Evolutionary conservation across 1,139 yeast genomes (phyloP).

Genomic region (Meyerozyma carpophila): DNA sequence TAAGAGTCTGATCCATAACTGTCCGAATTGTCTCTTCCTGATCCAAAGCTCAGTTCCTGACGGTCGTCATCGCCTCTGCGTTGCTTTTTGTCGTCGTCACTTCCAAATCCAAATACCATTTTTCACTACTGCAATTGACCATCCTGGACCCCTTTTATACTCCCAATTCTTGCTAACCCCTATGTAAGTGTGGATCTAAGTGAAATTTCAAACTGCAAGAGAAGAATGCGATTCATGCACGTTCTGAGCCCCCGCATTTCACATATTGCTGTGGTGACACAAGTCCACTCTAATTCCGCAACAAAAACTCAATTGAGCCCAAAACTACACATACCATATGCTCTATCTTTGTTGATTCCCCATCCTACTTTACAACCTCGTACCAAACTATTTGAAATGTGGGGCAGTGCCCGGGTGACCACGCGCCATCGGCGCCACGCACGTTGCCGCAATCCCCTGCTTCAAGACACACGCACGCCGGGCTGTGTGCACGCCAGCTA

Average conservation of each 20-base stretch:
- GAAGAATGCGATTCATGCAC: conserved; percentile 1
- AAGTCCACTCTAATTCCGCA: not conserved
- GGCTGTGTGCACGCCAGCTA: not conserved
- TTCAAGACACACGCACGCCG: not conserved
- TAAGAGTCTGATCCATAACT: conserved; percentile 9
- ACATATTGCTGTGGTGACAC: not conserved
- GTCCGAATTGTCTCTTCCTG: conserved; percentile 11
- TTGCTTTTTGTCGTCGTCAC: conserved; percentile 12
- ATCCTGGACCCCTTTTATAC: not conserved
- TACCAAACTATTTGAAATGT: not conserved
- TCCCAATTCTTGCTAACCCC: not conserved
- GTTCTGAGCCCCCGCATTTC: conserved; percentile 1
- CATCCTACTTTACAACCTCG: not conserved
- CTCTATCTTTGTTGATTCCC: not conserved
- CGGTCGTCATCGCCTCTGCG: conserved; percentile 2
- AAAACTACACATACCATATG: not conserved
- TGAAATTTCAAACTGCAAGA: not conserved
- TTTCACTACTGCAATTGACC: conserved; percentile 3
- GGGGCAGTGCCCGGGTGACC: not conserved
- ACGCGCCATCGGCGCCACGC: not conserved
- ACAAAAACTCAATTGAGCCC: not conserved
- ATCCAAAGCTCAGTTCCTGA: conserved; percentile 9
- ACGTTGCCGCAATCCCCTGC: not conserved
- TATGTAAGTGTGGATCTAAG: not conserved
- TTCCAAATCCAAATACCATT: conserved; percentile 29